A percentile compares a stretch with the other conserved stretches of the same genome.
These are phyloP conservation scores for Lecanosticta acicola DNA, from an alignment of 2,329 filamentous ascomycete species.

Conservation along the genomic window DNA sequence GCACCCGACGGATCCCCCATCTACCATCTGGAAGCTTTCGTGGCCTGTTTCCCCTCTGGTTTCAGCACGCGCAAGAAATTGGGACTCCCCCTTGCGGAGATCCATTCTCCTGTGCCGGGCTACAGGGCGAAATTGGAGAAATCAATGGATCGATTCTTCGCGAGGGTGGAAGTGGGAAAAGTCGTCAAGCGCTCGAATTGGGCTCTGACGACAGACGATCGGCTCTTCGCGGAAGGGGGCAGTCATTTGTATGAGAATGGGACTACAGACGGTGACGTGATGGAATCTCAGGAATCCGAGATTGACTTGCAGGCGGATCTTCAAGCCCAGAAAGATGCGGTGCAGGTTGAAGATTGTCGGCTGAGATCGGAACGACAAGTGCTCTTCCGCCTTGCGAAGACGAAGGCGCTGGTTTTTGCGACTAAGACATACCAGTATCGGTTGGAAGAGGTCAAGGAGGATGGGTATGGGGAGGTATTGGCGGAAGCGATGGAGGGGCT, in stretches of 20 bases:
- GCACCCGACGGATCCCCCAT: slow-evolving; percentile 24
- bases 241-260: slow-evolving; percentile 40
- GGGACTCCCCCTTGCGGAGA: slow-evolving; percentile 46
- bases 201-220: slow-evolving; percentile 40
- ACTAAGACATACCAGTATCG: slow-evolving; percentile 60
- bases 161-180: slow-evolving; percentile 47
- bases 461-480: slow-evolving; percentile 51
- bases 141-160: slow-evolving; percentile 59
- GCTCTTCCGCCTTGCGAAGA: slow-evolving; percentile 53
- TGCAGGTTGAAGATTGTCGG: slow-evolving; percentile 38
- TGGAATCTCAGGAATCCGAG: too few species aligned
- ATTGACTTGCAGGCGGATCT: slow-evolving; percentile 26
- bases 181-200: slow-evolving; percentile 54
- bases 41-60: slow-evolving; percentile 53
- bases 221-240: slow-evolving; percentile 38
- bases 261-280: slow-evolving; percentile 26
- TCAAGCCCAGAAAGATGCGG: slow-evolving; percentile 26
- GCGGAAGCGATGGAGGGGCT: slow-evolving; percentile 56
- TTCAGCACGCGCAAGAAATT: slow-evolving; percentile 55
- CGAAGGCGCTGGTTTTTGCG: slow-evolving; percentile 52
- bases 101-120: slow-evolving; percentile 55
- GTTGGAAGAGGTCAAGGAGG: slow-evolving; percentile 50
- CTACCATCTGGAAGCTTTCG: slow-evolving; percentile 54
- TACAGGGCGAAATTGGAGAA: slow-evolving; percentile 53
- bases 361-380: slow-evolving; percentile 58